Conservation (phyloP, 2,329 filamentous ascomycete genomes). For the Emergomyces africanus region DNA sequence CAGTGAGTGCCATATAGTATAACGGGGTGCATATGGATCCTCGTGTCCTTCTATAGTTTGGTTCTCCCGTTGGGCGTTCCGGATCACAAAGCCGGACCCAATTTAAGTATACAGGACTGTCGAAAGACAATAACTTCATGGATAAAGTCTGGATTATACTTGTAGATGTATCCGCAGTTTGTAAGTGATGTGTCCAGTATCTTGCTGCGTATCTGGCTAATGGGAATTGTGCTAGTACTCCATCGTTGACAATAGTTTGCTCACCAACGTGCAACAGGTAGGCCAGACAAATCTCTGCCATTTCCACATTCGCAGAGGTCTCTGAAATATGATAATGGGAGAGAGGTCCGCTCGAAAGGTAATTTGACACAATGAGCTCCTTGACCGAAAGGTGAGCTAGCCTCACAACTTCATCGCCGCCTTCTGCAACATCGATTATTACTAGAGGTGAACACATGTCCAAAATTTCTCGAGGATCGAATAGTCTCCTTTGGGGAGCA, state of each 20-base stretch:
- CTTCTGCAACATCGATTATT: not conserved
- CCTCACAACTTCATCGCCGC: slow-evolving; percentile 8
- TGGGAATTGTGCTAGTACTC: not conserved
- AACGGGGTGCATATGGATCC: not conserved
- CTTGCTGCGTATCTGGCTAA: not conserved
- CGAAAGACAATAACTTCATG: not conserved
- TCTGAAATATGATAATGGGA: not conserved
- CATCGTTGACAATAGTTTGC: not conserved
- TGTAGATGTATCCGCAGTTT: not conserved
- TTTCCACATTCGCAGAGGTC: slow-evolving; percentile 6
- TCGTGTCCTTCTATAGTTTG: not conserved
- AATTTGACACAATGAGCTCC: slow-evolving; percentile 6
- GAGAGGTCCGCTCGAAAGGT: not conserved
- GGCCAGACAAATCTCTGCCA: slow-evolving; percentile 14
- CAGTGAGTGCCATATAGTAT: not conserved
- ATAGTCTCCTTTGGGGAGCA: slow-evolving; percentile 15
- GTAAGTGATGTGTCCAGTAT: not conserved
- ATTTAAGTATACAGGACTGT: not conserved
- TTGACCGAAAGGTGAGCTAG: slow-evolving; percentile 16
- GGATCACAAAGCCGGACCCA: not conserved
- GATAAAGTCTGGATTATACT: not conserved
- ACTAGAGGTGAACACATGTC: slow-evolving; percentile 6
- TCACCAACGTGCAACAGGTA: slow-evolving; percentile 13
- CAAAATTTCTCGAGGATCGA: slow-evolving; percentile 11
- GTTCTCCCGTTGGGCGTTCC: not conserved